These are phyloP conservation scores for Marasmius fiardii DNA, from an alignment of 1,284 basidiomycete genomes.

Conservation along the genomic window DNA sequence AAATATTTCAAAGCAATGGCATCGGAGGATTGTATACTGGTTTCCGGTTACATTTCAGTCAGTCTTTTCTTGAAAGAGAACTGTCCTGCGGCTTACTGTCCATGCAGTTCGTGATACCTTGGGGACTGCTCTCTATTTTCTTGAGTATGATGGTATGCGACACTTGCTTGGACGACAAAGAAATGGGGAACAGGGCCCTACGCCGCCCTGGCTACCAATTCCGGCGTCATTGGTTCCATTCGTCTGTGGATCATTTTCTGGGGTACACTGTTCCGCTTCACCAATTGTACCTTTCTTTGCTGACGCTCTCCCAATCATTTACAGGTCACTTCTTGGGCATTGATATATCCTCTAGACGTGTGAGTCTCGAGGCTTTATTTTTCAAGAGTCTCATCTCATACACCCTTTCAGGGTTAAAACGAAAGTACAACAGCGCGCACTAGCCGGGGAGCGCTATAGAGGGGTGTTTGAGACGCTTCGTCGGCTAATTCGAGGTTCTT, in stretches of 20 bases:
- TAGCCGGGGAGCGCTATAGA: constrained; percentile 71
- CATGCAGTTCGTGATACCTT: constrained; percentile 70
- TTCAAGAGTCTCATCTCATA: neutral
- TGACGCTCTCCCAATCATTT: neutral
- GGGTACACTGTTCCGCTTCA: constrained; percentile 40
- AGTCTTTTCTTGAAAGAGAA: constrained; percentile 22
- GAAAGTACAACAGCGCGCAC: constrained; percentile 84
- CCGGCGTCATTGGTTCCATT: constrained; percentile 78
- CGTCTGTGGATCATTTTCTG: constrained; percentile 79
- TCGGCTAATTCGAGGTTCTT: constrained; percentile 70
- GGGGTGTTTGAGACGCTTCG: constrained; percentile 70
- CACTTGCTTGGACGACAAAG: constrained; percentile 69
- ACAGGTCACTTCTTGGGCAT: constrained; percentile 71
- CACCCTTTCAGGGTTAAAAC: constrained; percentile 75
- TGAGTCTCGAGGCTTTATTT: constrained; percentile 33
- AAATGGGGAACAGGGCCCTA: constrained; percentile 70
- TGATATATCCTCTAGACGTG: constrained; percentile 86
- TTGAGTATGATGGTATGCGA: constrained; percentile 85
- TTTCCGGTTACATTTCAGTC: constrained; percentile 77
- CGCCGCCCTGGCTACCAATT: constrained; percentile 77
- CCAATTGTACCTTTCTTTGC: neutral
- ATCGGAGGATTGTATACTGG: constrained; percentile 78
- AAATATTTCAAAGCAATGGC: constrained; percentile 68
- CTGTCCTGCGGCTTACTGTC: constrained; percentile 4
- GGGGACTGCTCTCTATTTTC: constrained; percentile 84